Base-by-base conservation (phyloP, 192 early-diverging fungal genomes). In the Chytriomyces hyalinus region DNA sequence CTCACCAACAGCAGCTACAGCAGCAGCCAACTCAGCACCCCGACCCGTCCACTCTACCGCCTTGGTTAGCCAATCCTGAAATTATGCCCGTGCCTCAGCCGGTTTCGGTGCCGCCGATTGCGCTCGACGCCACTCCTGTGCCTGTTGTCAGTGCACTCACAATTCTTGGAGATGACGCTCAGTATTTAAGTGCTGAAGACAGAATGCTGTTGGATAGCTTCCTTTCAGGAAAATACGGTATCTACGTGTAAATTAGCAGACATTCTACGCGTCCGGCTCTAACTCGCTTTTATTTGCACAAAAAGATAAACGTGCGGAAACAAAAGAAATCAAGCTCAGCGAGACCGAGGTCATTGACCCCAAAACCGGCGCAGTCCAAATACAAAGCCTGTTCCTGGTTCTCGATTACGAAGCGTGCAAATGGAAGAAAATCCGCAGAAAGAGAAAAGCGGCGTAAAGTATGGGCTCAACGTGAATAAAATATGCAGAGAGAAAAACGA, bases 401-500 rank as follows among this genome's bases (percentile, higher is more conserved):
- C 47, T 79, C 62, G 78, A 79, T 67, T 79, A 79, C 43, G 78
- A 74, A 24, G 63, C 61, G 9, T 73, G 71, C 45, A 79, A 79
- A 47, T 79, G 78, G 78, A 65, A 53, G 36, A 79, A 79, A 45
- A 69, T 79, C 6, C 73, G 67, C 28, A 11, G 78, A 24, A 79
- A 79, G 49, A 71, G 70, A 63, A 78, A 49, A 68, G 46, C 36
- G 36, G 36, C 62, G 8, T 72, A 53, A 57, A 53, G 20, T 69
- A 20, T 57, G 13, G 53, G 53, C 13, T 57, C 13, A 36, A 36
- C 36, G 1, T 36, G 36, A 36, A 36, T 36, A 36, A 36, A 36
- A 36, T 36, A 36, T 36, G 36, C 1, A 2, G 36, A 36, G 36
- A 57, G 53, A 57, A 57, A 57, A 57, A 57, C 1, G 3, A 5